These are phyloP conservation scores for Amesomyces nigricolor DNA, from an alignment of 2,329 filamentous ascomycete species.

Conservation along the genomic window DNA sequence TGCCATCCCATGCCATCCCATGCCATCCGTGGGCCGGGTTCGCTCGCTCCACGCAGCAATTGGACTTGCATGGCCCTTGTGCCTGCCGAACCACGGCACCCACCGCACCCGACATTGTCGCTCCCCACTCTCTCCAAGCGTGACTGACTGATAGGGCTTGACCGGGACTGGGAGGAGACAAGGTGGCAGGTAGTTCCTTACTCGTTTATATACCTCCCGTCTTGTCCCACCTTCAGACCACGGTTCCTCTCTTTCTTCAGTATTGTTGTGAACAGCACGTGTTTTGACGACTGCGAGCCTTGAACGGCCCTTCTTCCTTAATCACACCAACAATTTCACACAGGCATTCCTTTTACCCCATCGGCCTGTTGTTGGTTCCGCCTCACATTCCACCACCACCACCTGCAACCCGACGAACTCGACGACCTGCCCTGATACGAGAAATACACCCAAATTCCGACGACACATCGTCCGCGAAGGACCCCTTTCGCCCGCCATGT, in stretches of 20 bases:
- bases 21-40: slow-evolving; percentile 4
- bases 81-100: slow-evolving; percentile 8
- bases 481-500: slow-evolving; percentile 14
- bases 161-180: neutral
- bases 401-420: too few species aligned
- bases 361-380: neutral
- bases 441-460: neutral
- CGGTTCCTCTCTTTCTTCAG: neutral
- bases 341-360: neutral
- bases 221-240: slow-evolving; percentile 8
- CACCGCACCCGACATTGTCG: neutral
- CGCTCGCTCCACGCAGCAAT: slow-evolving; percentile 2
- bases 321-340: neutral
- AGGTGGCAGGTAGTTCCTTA: neutral
- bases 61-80: neutral
- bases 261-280: neutral
- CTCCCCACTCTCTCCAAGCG: slow-evolving; percentile 8
- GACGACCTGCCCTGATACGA: neutral
- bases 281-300: neutral
- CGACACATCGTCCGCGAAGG: slow-evolving; percentile 5
- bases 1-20: too few species aligned
- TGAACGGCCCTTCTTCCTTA: neutral
- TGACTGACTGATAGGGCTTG: slow-evolving; percentile 10
- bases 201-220: slow-evolving; percentile 10
- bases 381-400: neutral